Percentiles rank a stretch among this genome's conserved stretches.
phyloP scores from a whole-genome alignment of 768 basidiomycete genomes.

The Boletus rufocinnamomeus region DNA sequence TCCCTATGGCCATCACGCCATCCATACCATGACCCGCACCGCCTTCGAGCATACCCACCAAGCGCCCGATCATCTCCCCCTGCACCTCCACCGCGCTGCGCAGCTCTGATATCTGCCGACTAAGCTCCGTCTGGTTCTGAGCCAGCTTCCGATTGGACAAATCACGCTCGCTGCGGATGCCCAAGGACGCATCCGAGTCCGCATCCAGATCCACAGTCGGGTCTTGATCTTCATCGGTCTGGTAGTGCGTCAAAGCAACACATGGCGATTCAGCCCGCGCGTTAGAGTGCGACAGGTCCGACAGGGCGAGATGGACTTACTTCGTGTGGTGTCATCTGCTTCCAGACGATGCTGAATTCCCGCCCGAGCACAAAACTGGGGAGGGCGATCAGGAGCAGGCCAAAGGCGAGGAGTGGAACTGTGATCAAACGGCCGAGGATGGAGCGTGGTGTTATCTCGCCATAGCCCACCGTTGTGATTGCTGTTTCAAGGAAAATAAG shows the following conservation, averaged over 20 bases:
- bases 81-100: conserved; percentile 58
- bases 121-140: conserved; percentile 66
- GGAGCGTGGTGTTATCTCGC: conserved; percentile 87
- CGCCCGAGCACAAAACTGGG: conserved; percentile 91
- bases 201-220: neutral
- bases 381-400: conserved; percentile 84
- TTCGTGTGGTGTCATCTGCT: conserved; percentile 62
- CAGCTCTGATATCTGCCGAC: conserved; percentile 62
- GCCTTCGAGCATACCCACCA: conserved; percentile 23
- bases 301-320: conserved; percentile 30
- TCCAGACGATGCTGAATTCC: conserved; percentile 91
- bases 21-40: neutral
- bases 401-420: conserved; percentile 83
- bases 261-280: neutral
- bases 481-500: conserved; percentile 41
- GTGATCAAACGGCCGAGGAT: conserved; percentile 87
- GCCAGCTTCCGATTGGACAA: conserved; percentile 62
- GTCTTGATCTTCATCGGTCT: conserved; percentile 6
- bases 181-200: conserved; percentile 4
- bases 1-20: neutral
- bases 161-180: conserved; percentile 36
- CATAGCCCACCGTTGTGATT: conserved; percentile 89
- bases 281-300: neutral
- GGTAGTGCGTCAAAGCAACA: neutral
- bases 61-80: conserved; percentile 46